A percentile compares a stretch with the other conserved stretches of the same genome.
Conservation (phyloP, 1,284 basidiomycete species). For the Ganoderma lingzhi region DNA sequence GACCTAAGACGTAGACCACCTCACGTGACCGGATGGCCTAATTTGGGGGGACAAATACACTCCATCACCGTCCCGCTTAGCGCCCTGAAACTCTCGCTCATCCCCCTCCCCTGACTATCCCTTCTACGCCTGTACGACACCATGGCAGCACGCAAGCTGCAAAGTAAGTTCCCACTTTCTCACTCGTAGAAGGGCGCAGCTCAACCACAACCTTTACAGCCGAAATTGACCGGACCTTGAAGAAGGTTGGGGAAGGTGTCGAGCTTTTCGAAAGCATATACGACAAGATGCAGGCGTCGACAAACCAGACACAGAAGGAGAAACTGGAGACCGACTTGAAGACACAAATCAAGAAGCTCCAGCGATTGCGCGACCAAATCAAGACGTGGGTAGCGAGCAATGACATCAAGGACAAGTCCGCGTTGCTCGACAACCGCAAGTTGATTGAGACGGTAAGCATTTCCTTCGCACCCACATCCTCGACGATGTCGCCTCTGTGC, state of each 20-base stretch:
- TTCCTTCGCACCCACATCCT: constrained; percentile 8
- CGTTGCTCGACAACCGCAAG: constrained; percentile 91
- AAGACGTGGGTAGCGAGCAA: constrained; percentile 99
- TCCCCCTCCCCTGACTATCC: constrained; percentile 33
- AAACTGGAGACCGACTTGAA: constrained; percentile 95
- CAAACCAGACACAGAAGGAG: constrained; percentile 96
- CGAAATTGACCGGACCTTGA: constrained; percentile 96
- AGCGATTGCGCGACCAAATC: constrained; percentile 97
- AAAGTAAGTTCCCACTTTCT: constrained; percentile 60
- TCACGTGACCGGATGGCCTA: constrained; percentile 24
- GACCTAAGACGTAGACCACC: neutral
- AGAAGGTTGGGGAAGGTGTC: constrained; percentile 93
- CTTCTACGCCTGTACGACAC: constrained; percentile 41
- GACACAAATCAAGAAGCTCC: constrained; percentile 99
- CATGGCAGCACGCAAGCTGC: constrained; percentile 87
- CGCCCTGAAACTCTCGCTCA: constrained; percentile 31
- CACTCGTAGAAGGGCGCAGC: neutral
- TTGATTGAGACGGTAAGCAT: constrained; percentile 94
- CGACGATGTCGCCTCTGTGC: constrained; percentile 15
- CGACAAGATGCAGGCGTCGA: constrained; percentile 95
- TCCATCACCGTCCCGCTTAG: constrained; percentile 27
- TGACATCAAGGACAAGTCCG: constrained; percentile 99
- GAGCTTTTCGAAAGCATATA: constrained; percentile 96
- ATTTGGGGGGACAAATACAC: constrained; percentile 33
- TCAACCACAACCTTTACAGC: constrained; percentile 55